Conservation (phyloP, 2,329 filamentous ascomycete species). For the Monosporascus sp. region DNA sequence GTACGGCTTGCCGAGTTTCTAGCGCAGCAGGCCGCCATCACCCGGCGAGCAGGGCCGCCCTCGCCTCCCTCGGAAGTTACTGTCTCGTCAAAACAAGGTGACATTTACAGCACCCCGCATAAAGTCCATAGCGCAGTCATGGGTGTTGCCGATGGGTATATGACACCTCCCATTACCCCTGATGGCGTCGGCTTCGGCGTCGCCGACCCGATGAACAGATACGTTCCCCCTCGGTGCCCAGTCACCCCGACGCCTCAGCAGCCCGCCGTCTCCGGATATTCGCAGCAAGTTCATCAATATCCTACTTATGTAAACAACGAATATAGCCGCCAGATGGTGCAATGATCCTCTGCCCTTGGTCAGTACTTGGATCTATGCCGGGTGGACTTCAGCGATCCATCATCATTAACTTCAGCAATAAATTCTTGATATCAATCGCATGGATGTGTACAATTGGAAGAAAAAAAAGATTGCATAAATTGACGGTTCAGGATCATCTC, state of each 20-base stretch:
- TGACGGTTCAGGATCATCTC: conserved; percentile 38
- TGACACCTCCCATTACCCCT: conserved; percentile 82
- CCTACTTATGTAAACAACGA: conserved; percentile 40
- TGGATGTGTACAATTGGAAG: conserved; percentile 34
- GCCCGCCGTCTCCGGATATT: conserved; percentile 30
- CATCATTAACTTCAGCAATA: conserved; percentile 1
- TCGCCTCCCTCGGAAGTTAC: conserved; percentile 53
- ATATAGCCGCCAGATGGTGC: conserved; percentile 28
- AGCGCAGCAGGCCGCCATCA: conserved; percentile 52
- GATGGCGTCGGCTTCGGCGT: conserved; percentile 56
- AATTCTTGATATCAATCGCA: conserved; percentile 7
- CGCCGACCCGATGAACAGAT: conserved; percentile 38
- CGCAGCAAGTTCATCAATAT: conserved; percentile 40
- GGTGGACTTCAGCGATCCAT: conserved; percentile 9
- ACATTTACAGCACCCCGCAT: conserved; percentile 72
- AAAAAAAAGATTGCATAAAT: conserved; percentile 41
- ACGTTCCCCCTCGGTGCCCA: conserved; percentile 52
- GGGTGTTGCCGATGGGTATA: conserved; percentile 65
- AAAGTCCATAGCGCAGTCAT: conserved; percentile 63
- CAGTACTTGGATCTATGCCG: conserved; percentile 4
- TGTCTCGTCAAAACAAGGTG: conserved; percentile 45
- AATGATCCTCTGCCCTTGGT: conserved; percentile 4
- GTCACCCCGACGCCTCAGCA: conserved; percentile 56
- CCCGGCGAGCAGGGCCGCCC: conserved; percentile 48
- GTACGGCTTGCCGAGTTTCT: conserved; percentile 54